These are phyloP conservation scores for Acer yangbiense DNA, from an alignment of 345 rosid genomes.

Conservation along the genomic window DNA sequence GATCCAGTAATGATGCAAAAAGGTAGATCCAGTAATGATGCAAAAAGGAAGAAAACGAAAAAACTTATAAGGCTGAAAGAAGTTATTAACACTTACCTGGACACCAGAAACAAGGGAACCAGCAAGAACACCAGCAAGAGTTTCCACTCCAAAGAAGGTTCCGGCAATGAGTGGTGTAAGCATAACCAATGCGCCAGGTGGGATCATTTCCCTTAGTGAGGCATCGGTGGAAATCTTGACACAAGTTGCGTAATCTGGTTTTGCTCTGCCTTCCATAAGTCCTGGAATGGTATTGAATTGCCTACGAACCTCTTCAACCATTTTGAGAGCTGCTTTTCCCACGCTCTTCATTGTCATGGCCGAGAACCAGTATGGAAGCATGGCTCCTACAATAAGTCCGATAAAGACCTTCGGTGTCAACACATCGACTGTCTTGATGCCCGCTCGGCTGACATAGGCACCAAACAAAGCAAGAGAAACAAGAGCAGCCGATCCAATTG, in stretches of 20 bases:
- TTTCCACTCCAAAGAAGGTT: conserved; percentile 66
- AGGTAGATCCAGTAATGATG: background rate
- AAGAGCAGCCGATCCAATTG: conserved; percentile 75
- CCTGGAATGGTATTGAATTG: conserved; percentile 79
- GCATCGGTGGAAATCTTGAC: conserved; percentile 80
- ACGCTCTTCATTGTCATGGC: conserved; percentile 85
- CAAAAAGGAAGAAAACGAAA: background rate
- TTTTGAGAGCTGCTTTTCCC: conserved; percentile 70
- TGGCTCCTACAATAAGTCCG: conserved; percentile 65
- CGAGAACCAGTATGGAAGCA: conserved; percentile 82
- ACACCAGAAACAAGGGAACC: conserved; percentile 76
- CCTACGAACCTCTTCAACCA: conserved; percentile 77
- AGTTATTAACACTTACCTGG: conserved; percentile 33
- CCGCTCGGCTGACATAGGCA: conserved; percentile 71
- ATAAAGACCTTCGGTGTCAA: conserved; percentile 73
- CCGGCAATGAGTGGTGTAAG: conserved; percentile 66
- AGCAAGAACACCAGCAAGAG: conserved; percentile 72
- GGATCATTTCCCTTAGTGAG: conserved; percentile 67
- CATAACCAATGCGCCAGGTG: conserved; percentile 72
- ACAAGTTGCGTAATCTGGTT: conserved; percentile 70
- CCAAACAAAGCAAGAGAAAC: conserved; percentile 74
- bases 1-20: background rate
- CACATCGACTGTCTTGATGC: conserved; percentile 56
- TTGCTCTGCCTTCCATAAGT: conserved; percentile 60
- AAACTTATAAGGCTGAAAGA: no score